phyloP scores from a whole-genome alignment of 805 yeast genomes.

The Teunomyces aglyptinius region DNA sequence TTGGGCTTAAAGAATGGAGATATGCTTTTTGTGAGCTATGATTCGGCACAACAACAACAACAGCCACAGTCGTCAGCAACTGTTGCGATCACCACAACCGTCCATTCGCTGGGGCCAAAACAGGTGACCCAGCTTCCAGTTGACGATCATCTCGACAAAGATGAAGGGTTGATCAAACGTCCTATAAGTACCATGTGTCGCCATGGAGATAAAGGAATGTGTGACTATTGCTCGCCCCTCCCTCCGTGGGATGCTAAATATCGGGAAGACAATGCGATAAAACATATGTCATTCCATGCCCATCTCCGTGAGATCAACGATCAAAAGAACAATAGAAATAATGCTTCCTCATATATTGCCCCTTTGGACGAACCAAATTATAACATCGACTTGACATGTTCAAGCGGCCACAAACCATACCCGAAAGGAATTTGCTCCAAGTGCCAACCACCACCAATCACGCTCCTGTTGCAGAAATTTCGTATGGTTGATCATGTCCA shows the following conservation, averaged over 20 bases:
- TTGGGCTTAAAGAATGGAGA: conserved; percentile 60
- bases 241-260: conserved; percentile 92
- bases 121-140: conserved; percentile 39
- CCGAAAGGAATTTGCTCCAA: conserved; percentile 93
- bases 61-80: conserved; percentile 13
- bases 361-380: conserved; percentile 75
- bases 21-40: conserved; percentile 48
- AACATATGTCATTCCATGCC: conserved; percentile 87
- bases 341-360: conserved; percentile 65
- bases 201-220: conserved; percentile 94
- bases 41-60: conserved; percentile 10
- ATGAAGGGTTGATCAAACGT: conserved; percentile 73
- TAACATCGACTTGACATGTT: conserved; percentile 62
- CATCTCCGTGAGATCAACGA: conserved; percentile 72
- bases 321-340: conserved; percentile 56
- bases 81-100: neutral
- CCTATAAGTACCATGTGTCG: conserved; percentile 63
- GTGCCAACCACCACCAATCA: conserved; percentile 95
- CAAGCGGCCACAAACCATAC: conserved; percentile 87
- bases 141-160: conserved; percentile 63
- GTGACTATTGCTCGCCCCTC: conserved; percentile 92
- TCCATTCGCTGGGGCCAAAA: neutral
- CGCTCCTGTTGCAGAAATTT: conserved; percentile 83
- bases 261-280: conserved; percentile 70
- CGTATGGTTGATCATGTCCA: conserved; percentile 98